phyloP scores from a whole-genome alignment of 192 early-diverging fungal genomes.

The Rhizophagus sp. region DNA sequence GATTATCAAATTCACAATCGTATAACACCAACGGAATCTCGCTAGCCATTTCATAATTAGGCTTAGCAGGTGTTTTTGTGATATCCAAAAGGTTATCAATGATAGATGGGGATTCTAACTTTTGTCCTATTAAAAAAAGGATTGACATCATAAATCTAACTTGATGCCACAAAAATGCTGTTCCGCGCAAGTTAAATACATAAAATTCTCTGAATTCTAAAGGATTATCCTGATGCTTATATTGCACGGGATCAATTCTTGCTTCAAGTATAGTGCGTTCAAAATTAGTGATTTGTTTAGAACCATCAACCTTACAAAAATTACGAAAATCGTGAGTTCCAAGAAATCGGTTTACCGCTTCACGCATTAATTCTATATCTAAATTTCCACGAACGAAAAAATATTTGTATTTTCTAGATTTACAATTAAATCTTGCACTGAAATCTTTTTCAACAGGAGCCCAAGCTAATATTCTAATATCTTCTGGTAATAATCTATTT shows the following conservation, averaged over 20 bases:
- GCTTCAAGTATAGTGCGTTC: slow-evolving; percentile 65
- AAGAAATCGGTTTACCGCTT: slow-evolving; percentile 66
- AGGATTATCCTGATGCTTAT: slow-evolving; percentile 26
- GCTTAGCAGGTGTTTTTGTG: slow-evolving; percentile 61
- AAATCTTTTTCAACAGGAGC: slow-evolving; percentile 75
- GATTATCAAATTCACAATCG: slow-evolving; percentile 75
- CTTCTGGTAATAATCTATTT: slow-evolving; percentile 81
- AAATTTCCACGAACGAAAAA: slow-evolving; percentile 74
- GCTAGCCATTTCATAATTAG: slow-evolving; percentile 90
- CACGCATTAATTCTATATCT: slow-evolving; percentile 75
- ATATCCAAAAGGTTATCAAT: slow-evolving; percentile 73
- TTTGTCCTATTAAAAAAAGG: slow-evolving; percentile 82
- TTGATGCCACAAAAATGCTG: slow-evolving; percentile 97
- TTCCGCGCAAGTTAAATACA: slow-evolving; percentile 77
- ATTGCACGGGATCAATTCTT: background rate
- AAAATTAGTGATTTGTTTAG: slow-evolving; percentile 80
- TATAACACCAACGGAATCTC: slow-evolving; percentile 88
- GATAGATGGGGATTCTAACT: slow-evolving; percentile 72
- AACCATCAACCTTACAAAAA: slow-evolving; percentile 93
- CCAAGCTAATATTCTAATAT: slow-evolving; percentile 94
- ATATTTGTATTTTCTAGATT: slow-evolving; percentile 86
- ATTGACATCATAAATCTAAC: slow-evolving; percentile 96
- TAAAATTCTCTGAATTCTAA: slow-evolving; percentile 50
- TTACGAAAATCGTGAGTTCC: slow-evolving; percentile 93
- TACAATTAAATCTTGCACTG: slow-evolving; percentile 86